These are phyloP conservation scores for Trichoderma oligosporum DNA, from an alignment of 2,329 filamentous ascomycete species.

Conservation along the genomic window DNA sequence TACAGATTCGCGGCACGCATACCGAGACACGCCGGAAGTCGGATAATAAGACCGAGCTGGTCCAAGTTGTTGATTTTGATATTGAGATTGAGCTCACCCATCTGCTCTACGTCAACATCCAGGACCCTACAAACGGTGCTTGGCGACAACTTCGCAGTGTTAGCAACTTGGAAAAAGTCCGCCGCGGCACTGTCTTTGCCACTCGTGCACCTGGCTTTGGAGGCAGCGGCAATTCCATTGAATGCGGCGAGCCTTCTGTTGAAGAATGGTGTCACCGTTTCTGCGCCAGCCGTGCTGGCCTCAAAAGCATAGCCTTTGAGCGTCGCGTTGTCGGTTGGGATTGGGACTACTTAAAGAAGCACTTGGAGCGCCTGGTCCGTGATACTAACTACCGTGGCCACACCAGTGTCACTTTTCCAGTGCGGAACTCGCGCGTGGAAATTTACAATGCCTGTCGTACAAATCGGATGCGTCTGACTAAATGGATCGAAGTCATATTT, in stretches of 20 bases:
- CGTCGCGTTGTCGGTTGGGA: constrained; percentile 59
- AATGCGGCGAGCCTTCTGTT: constrained; percentile 33
- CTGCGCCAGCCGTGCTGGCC: constrained; percentile 52
- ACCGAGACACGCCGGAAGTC: constrained; percentile 33
- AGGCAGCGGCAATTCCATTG: constrained; percentile 27
- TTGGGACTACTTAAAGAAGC: constrained; percentile 46
- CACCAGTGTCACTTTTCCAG: constrained; percentile 56
- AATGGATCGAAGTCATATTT: constrained; percentile 62
- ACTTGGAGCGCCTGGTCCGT: constrained; percentile 55
- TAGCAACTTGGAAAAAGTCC: constrained; percentile 56
- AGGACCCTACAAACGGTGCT: constrained; percentile 31
- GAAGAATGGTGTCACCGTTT: constrained; percentile 66
- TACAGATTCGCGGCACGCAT: constrained; percentile 54
- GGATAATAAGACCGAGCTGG: constrained; percentile 41
- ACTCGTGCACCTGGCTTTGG: constrained; percentile 47
- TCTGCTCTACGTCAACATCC: constrained; percentile 49
- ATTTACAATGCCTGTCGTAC: constrained; percentile 60
- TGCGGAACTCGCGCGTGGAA: constrained; percentile 53
- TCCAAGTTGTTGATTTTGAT: constrained; percentile 55
- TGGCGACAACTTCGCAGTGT: constrained; percentile 49
- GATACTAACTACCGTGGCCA: constrained; percentile 65
- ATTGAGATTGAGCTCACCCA: constrained; percentile 56
- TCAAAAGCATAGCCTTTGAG: constrained; percentile 55
- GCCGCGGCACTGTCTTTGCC: constrained; percentile 60
- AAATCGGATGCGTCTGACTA: constrained; percentile 62